phyloP scores from a whole-genome alignment of 2,329 filamentous ascomycete species.

The Ophiognomonia clavigignenti-juglandacearum region DNA sequence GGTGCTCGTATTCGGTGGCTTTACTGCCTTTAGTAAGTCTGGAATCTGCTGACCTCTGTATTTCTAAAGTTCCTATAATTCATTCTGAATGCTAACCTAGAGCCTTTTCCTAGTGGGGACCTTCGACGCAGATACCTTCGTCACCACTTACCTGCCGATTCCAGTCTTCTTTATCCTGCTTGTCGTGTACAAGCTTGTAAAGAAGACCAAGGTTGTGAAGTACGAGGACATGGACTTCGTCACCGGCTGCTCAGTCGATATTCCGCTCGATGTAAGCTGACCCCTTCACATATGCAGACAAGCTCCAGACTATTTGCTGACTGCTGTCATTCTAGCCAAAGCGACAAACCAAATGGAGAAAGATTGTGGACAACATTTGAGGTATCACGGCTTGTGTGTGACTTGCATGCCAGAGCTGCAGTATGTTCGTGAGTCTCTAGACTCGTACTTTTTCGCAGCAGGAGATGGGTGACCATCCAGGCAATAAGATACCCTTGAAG shows the following conservation, averaged over 20 bases:
- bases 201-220: conserved; percentile 19
- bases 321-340: too few species aligned
- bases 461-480: too few species aligned
- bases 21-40: conserved; percentile 18
- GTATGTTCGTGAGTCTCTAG: too few species aligned
- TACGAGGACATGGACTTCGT: conserved; percentile 21
- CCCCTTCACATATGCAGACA: too few species aligned
- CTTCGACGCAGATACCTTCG: conserved; percentile 19
- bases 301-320: too few species aligned
- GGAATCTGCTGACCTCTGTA: too few species aligned
- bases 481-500: too few species aligned
- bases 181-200: conserved; percentile 17
- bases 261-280: conserved; percentile 14
- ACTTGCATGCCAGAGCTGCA: too few species aligned
- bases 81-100: not conserved
- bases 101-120: conserved; percentile 2
- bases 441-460: too few species aligned
- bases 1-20: conserved; percentile 22
- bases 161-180: conserved; percentile 18
- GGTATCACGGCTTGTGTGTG: too few species aligned
- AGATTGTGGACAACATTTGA: too few species aligned
- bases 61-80: not conserved
- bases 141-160: conserved; percentile 22
- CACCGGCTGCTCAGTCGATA: conserved; percentile 19
- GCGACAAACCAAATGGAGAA: too few species aligned